Conservation (phyloP, 805 yeast genomes). For the Pichia thaimueangensis region DNA sequence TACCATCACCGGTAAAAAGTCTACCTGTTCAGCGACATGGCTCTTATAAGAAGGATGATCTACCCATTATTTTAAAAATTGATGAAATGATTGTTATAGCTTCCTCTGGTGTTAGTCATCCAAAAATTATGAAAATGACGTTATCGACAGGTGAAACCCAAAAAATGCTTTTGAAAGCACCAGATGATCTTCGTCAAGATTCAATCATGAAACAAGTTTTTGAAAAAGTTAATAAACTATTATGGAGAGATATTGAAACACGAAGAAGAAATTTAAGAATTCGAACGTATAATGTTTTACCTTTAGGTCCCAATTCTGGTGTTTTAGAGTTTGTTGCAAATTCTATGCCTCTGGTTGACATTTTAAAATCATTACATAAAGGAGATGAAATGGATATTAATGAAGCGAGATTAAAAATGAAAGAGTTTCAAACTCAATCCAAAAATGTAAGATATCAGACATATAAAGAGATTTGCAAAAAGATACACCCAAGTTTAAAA, state of each 20-base stretch:
- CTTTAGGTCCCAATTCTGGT: slow-evolving; percentile 83
- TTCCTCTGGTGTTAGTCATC: slow-evolving; percentile 76
- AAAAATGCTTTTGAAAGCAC: slow-evolving; percentile 67
- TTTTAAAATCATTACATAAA: slow-evolving; percentile 58
- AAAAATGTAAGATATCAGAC: slow-evolving; percentile 37
- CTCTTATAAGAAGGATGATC: slow-evolving; percentile 30
- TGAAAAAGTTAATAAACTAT: slow-evolving; percentile 68
- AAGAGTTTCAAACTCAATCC: slow-evolving; percentile 43
- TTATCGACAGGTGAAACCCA: slow-evolving; percentile 54
- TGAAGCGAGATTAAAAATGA: slow-evolving; percentile 62
- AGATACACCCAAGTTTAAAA: slow-evolving; percentile 62
- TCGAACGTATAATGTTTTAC: slow-evolving; percentile 84
- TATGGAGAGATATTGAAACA: slow-evolving; percentile 50
- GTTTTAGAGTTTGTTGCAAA: slow-evolving; percentile 83
- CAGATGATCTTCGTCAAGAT: slow-evolving; percentile 92
- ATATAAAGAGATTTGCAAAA: slow-evolving; percentile 41
- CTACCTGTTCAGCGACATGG: slow-evolving; percentile 38
- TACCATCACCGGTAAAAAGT: slow-evolving; percentile 65
- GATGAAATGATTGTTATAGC: slow-evolving; percentile 53
- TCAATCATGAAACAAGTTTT: slow-evolving; percentile 98
- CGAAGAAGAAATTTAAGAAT: slow-evolving; percentile 53
- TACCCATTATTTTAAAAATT: slow-evolving; percentile 36
- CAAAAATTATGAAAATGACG: slow-evolving; percentile 61
- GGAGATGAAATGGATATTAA: slow-evolving; percentile 43
- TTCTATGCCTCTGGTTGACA: slow-evolving; percentile 64